Conservation (phyloP, 495 filamentous ascomycete species). For the Penicillium paradoxum region DNA sequence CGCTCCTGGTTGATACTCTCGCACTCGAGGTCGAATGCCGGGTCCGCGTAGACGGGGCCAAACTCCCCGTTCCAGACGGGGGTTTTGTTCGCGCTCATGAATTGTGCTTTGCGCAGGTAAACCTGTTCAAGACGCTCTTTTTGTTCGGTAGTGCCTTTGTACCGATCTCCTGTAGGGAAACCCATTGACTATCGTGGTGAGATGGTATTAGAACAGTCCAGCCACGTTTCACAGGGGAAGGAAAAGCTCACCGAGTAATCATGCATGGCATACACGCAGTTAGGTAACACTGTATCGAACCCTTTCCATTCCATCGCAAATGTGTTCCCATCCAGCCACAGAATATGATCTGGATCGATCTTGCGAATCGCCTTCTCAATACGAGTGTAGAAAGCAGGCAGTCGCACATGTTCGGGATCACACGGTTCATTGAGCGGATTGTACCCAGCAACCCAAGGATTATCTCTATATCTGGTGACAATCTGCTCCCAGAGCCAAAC, state of each 20-base stretch:
- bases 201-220: not conserved
- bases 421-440: conserved; percentile 64
- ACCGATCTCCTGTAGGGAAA: conserved; percentile 51
- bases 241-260: conserved; percentile 46
- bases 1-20: conserved; percentile 47
- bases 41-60: conserved; percentile 55
- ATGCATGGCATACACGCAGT: conserved; percentile 58
- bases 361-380: conserved; percentile 54
- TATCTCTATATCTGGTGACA: conserved; percentile 51
- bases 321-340: conserved; percentile 63
- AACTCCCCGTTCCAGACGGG: conserved; percentile 67
- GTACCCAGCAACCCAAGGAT: conserved; percentile 57
- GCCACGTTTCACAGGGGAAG: not conserved
- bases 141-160: conserved; percentile 48
- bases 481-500: conserved; percentile 58
- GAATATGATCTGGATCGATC: conserved; percentile 57
- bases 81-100: conserved; percentile 49
- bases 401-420: conserved; percentile 51
- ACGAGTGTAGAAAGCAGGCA: conserved; percentile 53
- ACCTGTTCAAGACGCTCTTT: conserved; percentile 40
- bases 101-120: conserved; percentile 53
- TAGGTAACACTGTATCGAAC: conserved; percentile 45
- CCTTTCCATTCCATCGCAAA: conserved; percentile 53
- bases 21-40: conserved; percentile 27
- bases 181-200: conserved; percentile 37